Percentiles rank a stretch among this genome's conserved stretches.
These are phyloP conservation scores for Clohesyomyces aquaticus DNA, from an alignment of 495 filamentous ascomycete genomes.

Conservation along the genomic window DNA sequence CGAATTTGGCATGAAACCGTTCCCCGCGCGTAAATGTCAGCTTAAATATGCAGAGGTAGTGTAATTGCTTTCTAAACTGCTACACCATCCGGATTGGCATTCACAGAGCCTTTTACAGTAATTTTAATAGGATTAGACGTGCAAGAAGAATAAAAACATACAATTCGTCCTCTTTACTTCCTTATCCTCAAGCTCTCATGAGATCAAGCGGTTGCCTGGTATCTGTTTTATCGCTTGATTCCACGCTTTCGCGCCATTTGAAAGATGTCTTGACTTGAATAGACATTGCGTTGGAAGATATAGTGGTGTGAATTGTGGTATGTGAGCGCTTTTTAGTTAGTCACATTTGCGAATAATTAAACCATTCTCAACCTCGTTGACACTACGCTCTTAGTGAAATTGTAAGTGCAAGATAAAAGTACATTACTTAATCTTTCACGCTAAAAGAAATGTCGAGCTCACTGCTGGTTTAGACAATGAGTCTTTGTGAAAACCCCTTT, in stretches of 20 bases:
- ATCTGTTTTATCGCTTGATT: constrained; percentile 1
- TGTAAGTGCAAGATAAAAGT: constrained; percentile 1
- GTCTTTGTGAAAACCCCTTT: neutral
- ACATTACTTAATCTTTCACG: neutral
- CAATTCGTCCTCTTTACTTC: neutral
- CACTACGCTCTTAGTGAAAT: constrained; percentile 3
- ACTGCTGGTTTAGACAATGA: neutral
- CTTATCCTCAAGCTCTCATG: neutral
- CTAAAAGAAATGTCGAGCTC: neutral
- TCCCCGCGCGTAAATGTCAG: neutral
- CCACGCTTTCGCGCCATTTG: neutral
- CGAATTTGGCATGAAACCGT: neutral
- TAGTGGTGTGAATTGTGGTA: constrained; percentile 1
- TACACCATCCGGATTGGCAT: neutral
- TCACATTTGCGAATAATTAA: neutral
- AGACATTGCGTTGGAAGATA: neutral
- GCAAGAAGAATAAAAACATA: neutral
- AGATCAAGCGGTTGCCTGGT: neutral
- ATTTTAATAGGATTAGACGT: neutral
- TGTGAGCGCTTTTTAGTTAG: neutral
- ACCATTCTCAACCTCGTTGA: constrained; percentile 1
- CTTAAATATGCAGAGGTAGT: neutral
- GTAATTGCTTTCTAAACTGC: neutral
- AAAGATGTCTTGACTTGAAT: constrained; percentile 1
- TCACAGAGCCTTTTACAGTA: neutral